Conservation (phyloP, 768 basidiomycete genomes). For the Phlebiopsis flavidoalba region DNA sequence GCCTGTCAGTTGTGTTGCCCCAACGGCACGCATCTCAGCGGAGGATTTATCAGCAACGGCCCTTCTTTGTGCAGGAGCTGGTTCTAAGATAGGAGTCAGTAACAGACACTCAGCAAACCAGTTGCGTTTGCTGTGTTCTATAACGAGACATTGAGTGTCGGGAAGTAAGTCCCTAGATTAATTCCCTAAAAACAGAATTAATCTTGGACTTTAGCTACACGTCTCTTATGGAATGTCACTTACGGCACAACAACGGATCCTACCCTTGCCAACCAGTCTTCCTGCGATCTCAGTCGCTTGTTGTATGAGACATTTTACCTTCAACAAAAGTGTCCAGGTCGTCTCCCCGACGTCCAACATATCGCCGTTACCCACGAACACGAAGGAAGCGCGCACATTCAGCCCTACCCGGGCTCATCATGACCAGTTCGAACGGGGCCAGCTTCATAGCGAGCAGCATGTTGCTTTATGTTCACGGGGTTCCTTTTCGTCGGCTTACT, state of each 20-base stretch:
- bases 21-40: neutral
- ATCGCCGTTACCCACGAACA: neutral
- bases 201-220: neutral
- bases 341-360: neutral
- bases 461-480: neutral
- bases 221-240: neutral
- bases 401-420: neutral
- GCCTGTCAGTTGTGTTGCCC: neutral
- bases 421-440: neutral
- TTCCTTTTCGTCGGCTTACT: neutral
- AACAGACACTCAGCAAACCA: neutral
- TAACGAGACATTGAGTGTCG: neutral
- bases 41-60: neutral
- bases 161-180: neutral
- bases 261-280: neutral
- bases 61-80: neutral
- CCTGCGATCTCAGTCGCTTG: neutral
- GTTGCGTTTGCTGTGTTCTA: neutral
- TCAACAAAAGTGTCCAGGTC: neutral
- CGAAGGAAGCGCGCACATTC: neutral
- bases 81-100: neutral
- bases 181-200: too few species aligned
- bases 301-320: neutral
- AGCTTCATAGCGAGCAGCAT: neutral
- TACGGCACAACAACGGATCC: neutral